Evolutionary conservation across 768 basidiomycete species (phyloP), one percentile per base, ranked within the genome.

Genomic region (Russula vinacea): DNA sequence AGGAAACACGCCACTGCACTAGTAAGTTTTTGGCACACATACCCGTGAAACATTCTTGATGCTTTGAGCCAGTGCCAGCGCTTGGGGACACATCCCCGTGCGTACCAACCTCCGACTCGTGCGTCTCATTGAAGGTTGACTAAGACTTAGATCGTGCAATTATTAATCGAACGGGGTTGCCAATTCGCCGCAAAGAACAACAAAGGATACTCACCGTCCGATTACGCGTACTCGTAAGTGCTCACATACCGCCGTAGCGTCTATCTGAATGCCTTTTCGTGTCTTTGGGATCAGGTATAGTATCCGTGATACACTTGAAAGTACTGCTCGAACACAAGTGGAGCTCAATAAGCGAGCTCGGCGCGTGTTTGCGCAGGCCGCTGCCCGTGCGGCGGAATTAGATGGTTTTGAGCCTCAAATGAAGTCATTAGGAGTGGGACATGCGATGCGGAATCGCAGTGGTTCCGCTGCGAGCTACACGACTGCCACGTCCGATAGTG

Each of bases 1-100:
- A 76, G 95, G 95, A 52, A 96, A 97, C 70, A 92, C 93, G 1
- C 86, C 95, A 37, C 76, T 98, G 60, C 95, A 98, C 75, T 94
- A 94, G 93, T 95, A 73, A 76, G 91, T 78, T 37, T 4, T 39
- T 56, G 61, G 39, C 35, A 37, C 45, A 40, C 47, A 56, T 14
- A 55, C 10, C 19, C 16, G n/a, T 22, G 53, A 52, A 33, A 42
- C 52, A 58, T 24, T 55, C 26, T 54, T 64, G 62, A 65, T 63
- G 53, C 32, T 55, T 60, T 56, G 62, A 42, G 55, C 66, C 68
- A 94, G 92, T 74, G 91, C 92, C 26, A 94, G 92, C 72, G 83
- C 91, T 22, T 93, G 91, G 91, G 89, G 89, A 44, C 89, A 92
- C 71, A 80, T 92, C 71, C 79, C 89, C 58, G 90, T 92, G 70